These are phyloP conservation scores for Botrytis deweyae DNA, from an alignment of 2,329 filamentous ascomycete species.

Conservation along the genomic window DNA sequence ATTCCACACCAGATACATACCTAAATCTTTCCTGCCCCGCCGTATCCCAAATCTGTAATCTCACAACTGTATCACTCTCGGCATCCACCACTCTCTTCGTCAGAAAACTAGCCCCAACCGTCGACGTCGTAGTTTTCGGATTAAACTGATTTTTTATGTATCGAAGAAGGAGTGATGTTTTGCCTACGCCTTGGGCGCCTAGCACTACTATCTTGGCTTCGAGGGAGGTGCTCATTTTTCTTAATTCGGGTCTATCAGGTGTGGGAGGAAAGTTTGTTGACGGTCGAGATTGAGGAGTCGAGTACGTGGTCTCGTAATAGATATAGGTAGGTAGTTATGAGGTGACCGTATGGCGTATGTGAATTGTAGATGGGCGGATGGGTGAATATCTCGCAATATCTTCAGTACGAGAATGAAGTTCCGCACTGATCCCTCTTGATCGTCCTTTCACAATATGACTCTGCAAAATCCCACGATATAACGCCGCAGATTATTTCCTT, in stretches of 20 bases:
- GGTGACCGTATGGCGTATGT: not conserved
- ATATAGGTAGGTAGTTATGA: not conserved
- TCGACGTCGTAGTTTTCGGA: constrained; percentile 49
- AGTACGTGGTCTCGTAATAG: no score
- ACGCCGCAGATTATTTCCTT: not conserved
- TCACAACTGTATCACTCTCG: constrained; percentile 80
- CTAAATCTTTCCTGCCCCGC: constrained; percentile 93
- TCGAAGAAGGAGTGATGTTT: constrained; percentile 74
- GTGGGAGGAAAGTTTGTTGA: not conserved
- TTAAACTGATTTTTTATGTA: constrained; percentile 47
- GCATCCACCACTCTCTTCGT: constrained; percentile 79
- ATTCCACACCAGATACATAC: constrained; percentile 24
- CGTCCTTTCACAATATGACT: not conserved
- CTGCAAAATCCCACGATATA: not conserved
- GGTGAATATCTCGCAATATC: constrained; percentile 8
- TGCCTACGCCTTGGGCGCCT: constrained; percentile 76
- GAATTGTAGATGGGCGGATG: not conserved
- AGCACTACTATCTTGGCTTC: constrained; percentile 84
- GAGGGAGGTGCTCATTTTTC: constrained; percentile 46
- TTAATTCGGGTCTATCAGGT: not conserved
- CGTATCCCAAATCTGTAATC: constrained; percentile 97
- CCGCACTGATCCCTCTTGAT: not conserved
- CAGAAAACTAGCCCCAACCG: constrained; percentile 78
- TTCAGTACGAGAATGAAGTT: not conserved
- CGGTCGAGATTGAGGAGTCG: not conserved